Evolutionary conservation across 208 protist species (phyloP), one percentile per base, ranked within the genome.

Genomic region (Trypanosoma scelopori): DNA sequence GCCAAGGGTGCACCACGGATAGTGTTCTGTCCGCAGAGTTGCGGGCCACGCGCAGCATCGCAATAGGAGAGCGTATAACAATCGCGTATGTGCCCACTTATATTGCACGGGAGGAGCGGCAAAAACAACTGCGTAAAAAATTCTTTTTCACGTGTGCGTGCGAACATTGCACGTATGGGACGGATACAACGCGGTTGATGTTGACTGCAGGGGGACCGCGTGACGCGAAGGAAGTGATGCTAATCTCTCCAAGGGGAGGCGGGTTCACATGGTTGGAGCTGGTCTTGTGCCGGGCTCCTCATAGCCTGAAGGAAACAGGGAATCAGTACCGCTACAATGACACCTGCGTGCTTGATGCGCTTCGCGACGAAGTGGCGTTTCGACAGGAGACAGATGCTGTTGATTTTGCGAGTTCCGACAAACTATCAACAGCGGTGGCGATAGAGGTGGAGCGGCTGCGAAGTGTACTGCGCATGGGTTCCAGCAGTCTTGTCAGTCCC

Each of bases 121-220:
- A 63, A 12, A 47, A 30, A 25, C 65, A 39, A 27, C 48, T 71
- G 45, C 58, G 55, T 23, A n/a, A 0, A 25, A 51, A 23, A 13
- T 71, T 59, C 23, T 71, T 63, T 42, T 71, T 71, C 64, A 30
- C 22, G 1, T 71, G 65, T 35, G 50, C 49, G 5, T 71, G 65
- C 45, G 49, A 50, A 3, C 55, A 59, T 15, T 71, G 65, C 32
- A 46, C 51, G 23, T 30, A 6, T 32, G 65, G 57, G 16, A 13
- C 22, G 20, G 65, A 71, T 45, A 52, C 63, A 42, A 53, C 63
- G 5, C 50, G 63, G 15, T 22, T 69, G 12, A 55, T 69, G 51
- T 52, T 47, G 30, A n/a, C 39, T 32, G 30, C 37, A 11, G 5
- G 18, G 23, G 52, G 48, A 9, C n/a, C 42, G n/a, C 35, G 5